These are phyloP conservation scores for Melampsora abietis-canadensis DNA, from an alignment of 1,284 basidiomycete genomes.

Conservation along the genomic window DNA sequence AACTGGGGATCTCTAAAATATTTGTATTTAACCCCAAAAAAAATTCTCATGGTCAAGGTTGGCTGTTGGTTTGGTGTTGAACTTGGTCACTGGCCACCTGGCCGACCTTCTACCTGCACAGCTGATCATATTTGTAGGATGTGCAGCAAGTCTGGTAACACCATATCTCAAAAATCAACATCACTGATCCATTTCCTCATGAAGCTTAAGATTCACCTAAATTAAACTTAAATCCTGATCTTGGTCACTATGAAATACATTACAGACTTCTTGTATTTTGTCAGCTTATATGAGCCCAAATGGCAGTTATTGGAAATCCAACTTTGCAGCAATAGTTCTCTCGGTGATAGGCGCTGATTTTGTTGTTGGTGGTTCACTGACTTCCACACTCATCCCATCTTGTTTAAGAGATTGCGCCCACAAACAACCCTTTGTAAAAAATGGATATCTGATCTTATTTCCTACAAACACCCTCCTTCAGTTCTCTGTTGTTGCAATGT, in stretches of 20 bases:
- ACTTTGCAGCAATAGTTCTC: slow-evolving; percentile 26
- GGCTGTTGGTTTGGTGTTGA: slow-evolving; percentile 20
- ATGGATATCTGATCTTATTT: not conserved
- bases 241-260: not conserved
- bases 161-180: too few species aligned
- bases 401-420: not conserved
- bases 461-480: not conserved
- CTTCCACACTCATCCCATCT: not conserved
- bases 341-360: slow-evolving; percentile 39
- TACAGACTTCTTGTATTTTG: slow-evolving; percentile 1
- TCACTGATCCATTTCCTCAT: not conserved
- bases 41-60: slow-evolving; percentile 11
- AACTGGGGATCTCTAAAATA: not conserved
- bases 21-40: not conserved
- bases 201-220: not conserved
- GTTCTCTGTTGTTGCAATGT: slow-evolving; percentile 34
- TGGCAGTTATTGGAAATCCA: slow-evolving; percentile 40
- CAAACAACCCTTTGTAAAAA: not conserved
- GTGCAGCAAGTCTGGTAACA: slow-evolving; percentile 13
- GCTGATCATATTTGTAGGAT: slow-evolving; percentile 25
- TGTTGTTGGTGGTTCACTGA: slow-evolving; percentile 17
- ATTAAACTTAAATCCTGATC: not conserved
- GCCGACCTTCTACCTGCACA: slow-evolving; percentile 26
- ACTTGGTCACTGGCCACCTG: slow-evolving; percentile 21
- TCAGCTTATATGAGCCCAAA: slow-evolving; percentile 26